Conservation (phyloP, 768 basidiomycete genomes). For the Lactarius deliciosus region DNA sequence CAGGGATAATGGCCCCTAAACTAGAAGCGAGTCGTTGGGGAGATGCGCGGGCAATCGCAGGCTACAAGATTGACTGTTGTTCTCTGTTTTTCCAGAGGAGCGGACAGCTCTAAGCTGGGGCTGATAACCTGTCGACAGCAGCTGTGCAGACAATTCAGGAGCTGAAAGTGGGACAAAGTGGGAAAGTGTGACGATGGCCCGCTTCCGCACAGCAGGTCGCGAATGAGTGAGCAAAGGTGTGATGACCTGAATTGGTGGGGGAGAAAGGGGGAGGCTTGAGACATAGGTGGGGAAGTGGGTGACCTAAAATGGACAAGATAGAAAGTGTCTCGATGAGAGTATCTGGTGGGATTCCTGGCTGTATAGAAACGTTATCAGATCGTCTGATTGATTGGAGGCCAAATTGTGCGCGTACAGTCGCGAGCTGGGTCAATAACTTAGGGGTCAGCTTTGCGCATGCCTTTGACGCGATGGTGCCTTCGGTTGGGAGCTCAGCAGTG, state of each 20-base stretch:
- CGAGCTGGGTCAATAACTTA: slow-evolving; percentile 75
- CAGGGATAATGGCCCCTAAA: slow-evolving; percentile 63
- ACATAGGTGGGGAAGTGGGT: slow-evolving; percentile 77
- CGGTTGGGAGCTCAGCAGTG: slow-evolving; percentile 82
- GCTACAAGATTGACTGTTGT: slow-evolving; percentile 79
- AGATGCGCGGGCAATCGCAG: slow-evolving; percentile 75
- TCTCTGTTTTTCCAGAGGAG: slow-evolving; percentile 66
- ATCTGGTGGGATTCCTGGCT: slow-evolving; percentile 74
- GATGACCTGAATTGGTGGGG: slow-evolving; percentile 63
- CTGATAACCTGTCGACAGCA: slow-evolving; percentile 60
- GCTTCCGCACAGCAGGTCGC: slow-evolving; percentile 88
- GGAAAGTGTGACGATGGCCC: slow-evolving; percentile 82
- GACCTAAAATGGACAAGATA: slow-evolving; percentile 85
- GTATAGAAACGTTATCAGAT: slow-evolving; percentile 15
- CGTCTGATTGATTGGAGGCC: background rate
- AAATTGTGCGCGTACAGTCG: slow-evolving; percentile 50
- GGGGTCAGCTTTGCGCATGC: slow-evolving; percentile 85
- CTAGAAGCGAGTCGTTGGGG: slow-evolving; percentile 63
- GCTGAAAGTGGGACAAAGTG: slow-evolving; percentile 79
- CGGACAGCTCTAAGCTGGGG: slow-evolving; percentile 53
- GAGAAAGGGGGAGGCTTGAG: slow-evolving; percentile 49
- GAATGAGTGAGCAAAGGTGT: slow-evolving; percentile 71
- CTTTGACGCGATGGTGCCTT: slow-evolving; percentile 73
- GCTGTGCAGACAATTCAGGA: slow-evolving; percentile 56
- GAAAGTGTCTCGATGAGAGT: slow-evolving; percentile 80